Evolutionary conservation across 2,329 filamentous ascomycete genomes (phyloP).

Genomic region (Aspergillus chevalieri): DNA sequence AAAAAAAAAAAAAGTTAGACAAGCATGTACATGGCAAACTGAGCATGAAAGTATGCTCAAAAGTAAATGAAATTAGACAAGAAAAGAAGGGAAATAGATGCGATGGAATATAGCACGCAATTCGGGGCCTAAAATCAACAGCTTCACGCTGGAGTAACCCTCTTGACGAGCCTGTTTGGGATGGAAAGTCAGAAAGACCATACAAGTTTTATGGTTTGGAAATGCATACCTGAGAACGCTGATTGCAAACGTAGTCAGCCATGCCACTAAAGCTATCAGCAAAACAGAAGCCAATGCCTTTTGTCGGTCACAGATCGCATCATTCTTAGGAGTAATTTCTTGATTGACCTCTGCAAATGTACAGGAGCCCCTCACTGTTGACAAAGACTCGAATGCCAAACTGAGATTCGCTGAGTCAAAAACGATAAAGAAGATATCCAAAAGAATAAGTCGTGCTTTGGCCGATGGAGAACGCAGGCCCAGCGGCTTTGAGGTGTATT

Average conservation of each 20-base stretch:
- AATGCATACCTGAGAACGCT: constrained; percentile 62
- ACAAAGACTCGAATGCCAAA: constrained; percentile 78
- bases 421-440: constrained; percentile 94
- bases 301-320: constrained; percentile 56
- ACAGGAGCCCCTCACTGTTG: constrained; percentile 55
- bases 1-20: too few relatives aligned
- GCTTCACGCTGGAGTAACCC: constrained; percentile 13
- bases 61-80: not conserved
- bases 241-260: constrained; percentile 82
- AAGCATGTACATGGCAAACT: too few relatives aligned
- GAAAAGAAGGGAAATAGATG: not conserved
- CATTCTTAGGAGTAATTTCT: constrained; percentile 26
- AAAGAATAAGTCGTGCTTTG: constrained; percentile 82
- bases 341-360: constrained; percentile 40
- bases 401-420: constrained; percentile 92
- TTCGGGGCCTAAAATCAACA: not conserved
- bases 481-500: constrained; percentile 89
- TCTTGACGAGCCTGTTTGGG: constrained; percentile 32
- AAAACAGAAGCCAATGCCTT: constrained; percentile 72
- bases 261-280: constrained; percentile 76
- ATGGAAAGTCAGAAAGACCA: constrained; percentile 6
- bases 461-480: constrained; percentile 76
- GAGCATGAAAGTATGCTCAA: not conserved
- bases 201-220: not conserved
- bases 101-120: not conserved